Conservation (phyloP, 1,139 yeast species). For the Suhomyces maxii region DNA sequence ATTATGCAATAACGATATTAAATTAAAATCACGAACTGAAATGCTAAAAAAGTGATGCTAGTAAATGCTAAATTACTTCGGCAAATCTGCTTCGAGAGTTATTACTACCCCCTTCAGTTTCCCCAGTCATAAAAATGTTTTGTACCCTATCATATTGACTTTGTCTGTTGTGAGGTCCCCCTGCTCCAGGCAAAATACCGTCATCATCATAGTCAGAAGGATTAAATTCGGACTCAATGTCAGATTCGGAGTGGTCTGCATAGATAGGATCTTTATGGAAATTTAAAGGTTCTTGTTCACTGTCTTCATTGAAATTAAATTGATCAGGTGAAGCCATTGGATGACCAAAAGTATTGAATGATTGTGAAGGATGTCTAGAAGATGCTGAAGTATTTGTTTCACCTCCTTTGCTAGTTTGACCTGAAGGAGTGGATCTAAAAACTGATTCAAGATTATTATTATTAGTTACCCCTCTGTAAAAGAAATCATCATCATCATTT, state of each 20-base stretch:
- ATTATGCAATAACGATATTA: not conserved
- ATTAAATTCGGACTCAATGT: constrained; percentile 16
- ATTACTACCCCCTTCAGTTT: constrained; percentile 20
- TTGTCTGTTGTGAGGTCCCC: constrained; percentile 7
- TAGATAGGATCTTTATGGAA: constrained; percentile 8
- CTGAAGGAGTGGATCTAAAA: constrained; percentile 31
- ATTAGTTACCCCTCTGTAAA: constrained; percentile 49
- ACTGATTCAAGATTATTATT: constrained; percentile 45
- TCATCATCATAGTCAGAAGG: constrained; percentile 23
- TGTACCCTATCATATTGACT: constrained; percentile 2
- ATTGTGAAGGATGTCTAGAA: constrained; percentile 14
- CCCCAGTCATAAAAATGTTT: constrained; percentile 9
- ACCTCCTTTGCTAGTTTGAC: constrained; percentile 18
- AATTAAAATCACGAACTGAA: not conserved
- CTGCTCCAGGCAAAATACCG: constrained; percentile 15
- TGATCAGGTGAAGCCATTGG: constrained; percentile 17
- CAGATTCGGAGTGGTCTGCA: constrained; percentile 10
- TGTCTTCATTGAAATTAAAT: constrained; percentile 17
- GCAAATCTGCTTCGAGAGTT: constrained; percentile 25
- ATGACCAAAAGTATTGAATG: constrained; percentile 12
- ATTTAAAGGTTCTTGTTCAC: constrained; percentile 15
- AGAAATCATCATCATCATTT: constrained; percentile 32
- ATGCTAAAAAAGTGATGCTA: not conserved
- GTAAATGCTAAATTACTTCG: constrained; percentile 18
- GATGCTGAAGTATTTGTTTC: constrained; percentile 15